Evolutionary conservation across 2,329 filamentous ascomycete genomes (phyloP).

Genomic region (Fonsecaea nubica): DNA sequence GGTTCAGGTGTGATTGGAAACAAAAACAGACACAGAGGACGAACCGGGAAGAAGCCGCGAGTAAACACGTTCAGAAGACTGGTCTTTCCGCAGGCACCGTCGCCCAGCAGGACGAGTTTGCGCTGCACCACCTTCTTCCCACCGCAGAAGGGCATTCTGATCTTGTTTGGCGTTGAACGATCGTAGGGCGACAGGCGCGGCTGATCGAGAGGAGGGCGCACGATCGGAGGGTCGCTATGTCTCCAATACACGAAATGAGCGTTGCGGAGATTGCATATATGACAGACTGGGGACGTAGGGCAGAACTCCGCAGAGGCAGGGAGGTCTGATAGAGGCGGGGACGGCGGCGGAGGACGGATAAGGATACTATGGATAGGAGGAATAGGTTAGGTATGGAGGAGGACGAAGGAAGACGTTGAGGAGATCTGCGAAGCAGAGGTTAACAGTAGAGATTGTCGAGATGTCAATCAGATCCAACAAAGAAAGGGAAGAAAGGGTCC

Average conservation of each 20-base stretch:
- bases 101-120: constrained; percentile 92
- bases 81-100: constrained; percentile 69
- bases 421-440: constrained; percentile 14
- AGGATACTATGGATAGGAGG: constrained; percentile 9
- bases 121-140: constrained; percentile 86
- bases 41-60: constrained; percentile 83
- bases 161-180: neutral
- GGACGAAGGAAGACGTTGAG: constrained; percentile 11
- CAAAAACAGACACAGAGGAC: constrained; percentile 39
- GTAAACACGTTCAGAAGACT: constrained; percentile 98
- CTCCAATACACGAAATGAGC: neutral
- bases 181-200: neutral
- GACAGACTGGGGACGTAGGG: neutral
- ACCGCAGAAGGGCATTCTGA: constrained; percentile 64
- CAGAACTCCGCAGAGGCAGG: neutral
- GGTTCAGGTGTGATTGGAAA: neutral
- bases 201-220: constrained; percentile 2
- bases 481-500: constrained; percentile 12
- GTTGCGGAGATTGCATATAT: neutral
- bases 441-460: constrained; percentile 16
- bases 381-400: neutral
- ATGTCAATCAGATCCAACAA: constrained; percentile 21
- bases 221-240: neutral
- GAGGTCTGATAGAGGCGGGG: neutral
- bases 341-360: neutral